phyloP scores from a whole-genome alignment of 345 rosid species.

The Ailanthus altissimus region DNA sequence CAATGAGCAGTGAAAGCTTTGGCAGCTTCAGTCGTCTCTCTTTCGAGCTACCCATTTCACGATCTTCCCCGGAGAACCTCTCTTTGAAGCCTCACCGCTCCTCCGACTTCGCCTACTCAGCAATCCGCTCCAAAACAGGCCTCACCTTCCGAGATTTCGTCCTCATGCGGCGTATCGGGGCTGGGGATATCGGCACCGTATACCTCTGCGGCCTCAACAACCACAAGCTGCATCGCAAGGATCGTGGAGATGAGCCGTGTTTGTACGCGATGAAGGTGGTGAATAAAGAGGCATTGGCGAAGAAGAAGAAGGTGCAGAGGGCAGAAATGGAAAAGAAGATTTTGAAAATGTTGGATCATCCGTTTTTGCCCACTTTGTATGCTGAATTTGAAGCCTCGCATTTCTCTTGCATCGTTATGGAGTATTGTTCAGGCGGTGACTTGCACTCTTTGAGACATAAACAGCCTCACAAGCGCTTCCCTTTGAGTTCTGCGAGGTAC shows the following conservation, averaged over 20 bases:
- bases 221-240: background rate
- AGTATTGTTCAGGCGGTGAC: conserved; percentile 93
- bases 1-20: conserved; percentile 74
- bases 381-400: conserved; percentile 87
- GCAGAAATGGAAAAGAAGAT: conserved; percentile 85
- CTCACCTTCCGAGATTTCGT: conserved; percentile 72
- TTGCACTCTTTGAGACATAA: conserved; percentile 75
- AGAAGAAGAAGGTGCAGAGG: conserved; percentile 76
- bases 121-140: conserved; percentile 54
- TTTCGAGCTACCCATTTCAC: conserved; percentile 53
- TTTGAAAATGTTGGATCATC: conserved; percentile 86
- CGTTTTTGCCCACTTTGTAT: conserved; percentile 84
- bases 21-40: conserved; percentile 75
- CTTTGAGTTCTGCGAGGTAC: conserved; percentile 76
- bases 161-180: conserved; percentile 70
- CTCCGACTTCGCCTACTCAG: conserved; percentile 78
- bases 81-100: conserved; percentile 76
- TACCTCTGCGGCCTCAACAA: conserved; percentile 66
- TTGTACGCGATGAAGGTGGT: conserved; percentile 91
- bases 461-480: conserved; percentile 63
- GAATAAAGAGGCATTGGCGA: conserved; percentile 62
- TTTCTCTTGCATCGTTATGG: conserved; percentile 93
- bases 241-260: conserved; percentile 29
- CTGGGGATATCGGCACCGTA: conserved; percentile 92
- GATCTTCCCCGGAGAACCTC: conserved; percentile 41